Conservation (phyloP, 345 rosid genomes). For the Turritis glabra region DNA sequence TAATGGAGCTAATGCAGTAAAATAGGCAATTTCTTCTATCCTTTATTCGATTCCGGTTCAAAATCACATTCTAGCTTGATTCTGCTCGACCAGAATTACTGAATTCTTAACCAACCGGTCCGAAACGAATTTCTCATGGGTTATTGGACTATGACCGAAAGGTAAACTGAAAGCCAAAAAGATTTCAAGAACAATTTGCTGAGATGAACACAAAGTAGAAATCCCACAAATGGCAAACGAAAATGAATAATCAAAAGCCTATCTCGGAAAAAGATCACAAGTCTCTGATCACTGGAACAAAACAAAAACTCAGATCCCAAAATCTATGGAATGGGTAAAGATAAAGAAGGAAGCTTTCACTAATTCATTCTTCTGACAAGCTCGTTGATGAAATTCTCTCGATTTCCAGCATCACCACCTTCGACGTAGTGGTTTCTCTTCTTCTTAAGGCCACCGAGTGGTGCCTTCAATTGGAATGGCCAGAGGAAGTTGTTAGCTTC, state of each 20-base stretch:
- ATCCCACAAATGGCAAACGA: background rate
- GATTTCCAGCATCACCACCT: conserved; percentile 89
- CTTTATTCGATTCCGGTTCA: background rate
- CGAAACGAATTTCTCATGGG: too few species aligned
- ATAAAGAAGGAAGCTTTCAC: conserved; percentile 16
- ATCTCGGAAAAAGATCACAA: background rate
- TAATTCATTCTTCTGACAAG: conserved; percentile 73
- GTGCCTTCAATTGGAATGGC: conserved; percentile 84
- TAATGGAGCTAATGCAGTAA: background rate
- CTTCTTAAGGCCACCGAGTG: conserved; percentile 76
- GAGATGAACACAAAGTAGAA: background rate
- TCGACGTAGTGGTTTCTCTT: conserved; percentile 87
- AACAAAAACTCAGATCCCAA: background rate
- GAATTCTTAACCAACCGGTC: background rate
- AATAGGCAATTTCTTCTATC: too few species aligned
- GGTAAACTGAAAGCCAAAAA: background rate
- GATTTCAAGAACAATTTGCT: background rate
- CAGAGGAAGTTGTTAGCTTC: conserved; percentile 86
- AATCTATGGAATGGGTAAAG: conserved; percentile 15
- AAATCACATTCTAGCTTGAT: background rate
- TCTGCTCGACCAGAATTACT: background rate
- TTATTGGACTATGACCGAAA: background rate
- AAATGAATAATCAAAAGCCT: background rate
- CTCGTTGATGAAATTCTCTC: conserved; percentile 75
- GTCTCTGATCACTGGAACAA: background rate